Base-by-base conservation (phyloP, 805 yeast genomes). In the Lipomyces mesembrius region DNA sequence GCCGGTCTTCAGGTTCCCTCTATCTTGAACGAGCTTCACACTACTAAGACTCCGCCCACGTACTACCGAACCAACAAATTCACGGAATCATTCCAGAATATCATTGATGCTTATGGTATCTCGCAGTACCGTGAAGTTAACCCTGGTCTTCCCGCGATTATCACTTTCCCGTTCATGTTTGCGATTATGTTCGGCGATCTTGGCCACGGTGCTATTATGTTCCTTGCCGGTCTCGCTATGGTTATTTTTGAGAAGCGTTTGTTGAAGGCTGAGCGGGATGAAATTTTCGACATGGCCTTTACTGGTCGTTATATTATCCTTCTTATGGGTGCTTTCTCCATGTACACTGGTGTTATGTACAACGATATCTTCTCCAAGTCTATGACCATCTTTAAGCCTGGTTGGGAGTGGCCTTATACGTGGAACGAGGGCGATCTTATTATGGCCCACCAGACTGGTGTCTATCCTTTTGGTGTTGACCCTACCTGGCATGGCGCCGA, bases 131-230 rank as follows among this genome's bases (percentile, higher is more conserved):
- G 92, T 73, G 99, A 95, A 79, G 95, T 95, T 35, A 95, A 95
- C 78, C 97, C 99, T 3, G 99, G 97, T 63, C 82, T 95, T 70
- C 94, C 99, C 3, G 94, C 99, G 0, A 86, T 92, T 58, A 89
- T 95, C 32, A 95, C 99, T 0, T 95, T 95, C 82, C 99, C 99
- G 29, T 95, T 95, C 78, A 90, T 95, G 96, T 95, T 95, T 81
- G 98, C 99, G 35, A 89, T 95, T 74, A 95, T 95, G 99, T 95
- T 95, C 82, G 99, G 99, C 82, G 99, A 95, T 81, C 77, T 93
- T 66, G 99, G 99, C 17, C 99, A 95, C 81, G 99, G 99, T 5
- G 84, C 92, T 67, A 85, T 95, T 59, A 81, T 95, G 78, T 84
- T 89, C 63, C 78, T 89, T 64, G 91, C 92, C 20, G 97, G 96